Evolutionary conservation across 805 yeast genomes (phyloP).

Genomic region (Candida oleophila): DNA sequence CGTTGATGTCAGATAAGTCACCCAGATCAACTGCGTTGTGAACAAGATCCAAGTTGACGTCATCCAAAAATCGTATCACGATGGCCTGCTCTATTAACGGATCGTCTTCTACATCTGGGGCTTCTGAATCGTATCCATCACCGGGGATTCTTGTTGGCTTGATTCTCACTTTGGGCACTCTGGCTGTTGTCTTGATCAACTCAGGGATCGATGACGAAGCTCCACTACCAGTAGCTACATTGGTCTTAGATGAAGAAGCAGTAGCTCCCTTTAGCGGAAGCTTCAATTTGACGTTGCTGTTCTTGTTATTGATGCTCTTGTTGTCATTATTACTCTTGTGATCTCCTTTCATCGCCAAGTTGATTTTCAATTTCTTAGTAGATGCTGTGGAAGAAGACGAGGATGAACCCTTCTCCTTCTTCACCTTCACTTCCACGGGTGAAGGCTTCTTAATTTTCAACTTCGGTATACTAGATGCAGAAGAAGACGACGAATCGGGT

Average conservation of each 20-base stretch:
- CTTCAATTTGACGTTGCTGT: neutral
- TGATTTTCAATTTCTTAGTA: constrained; percentile 24
- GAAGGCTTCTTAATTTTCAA: constrained; percentile 2
- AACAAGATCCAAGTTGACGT: constrained; percentile 67
- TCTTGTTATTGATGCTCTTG: no score
- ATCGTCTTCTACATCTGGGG: constrained; percentile 93
- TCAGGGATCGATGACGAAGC: neutral
- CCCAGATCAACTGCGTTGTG: constrained; percentile 75
- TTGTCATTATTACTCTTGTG: neutral
- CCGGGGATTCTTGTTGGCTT: constrained; percentile 76
- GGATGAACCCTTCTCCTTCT: neutral
- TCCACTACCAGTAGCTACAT: neutral
- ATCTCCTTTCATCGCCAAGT: constrained; percentile 6
- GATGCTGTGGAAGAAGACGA: neutral
- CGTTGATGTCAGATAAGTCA: constrained; percentile 66
- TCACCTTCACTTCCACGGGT: neutral
- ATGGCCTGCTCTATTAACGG: constrained; percentile 89
- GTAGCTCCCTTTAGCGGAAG: constrained; percentile 9
- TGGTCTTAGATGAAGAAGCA: neutral
- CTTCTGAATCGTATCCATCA: constrained; percentile 96
- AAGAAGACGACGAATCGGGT: neutral
- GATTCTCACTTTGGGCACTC: constrained; percentile 48
- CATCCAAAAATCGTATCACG: constrained; percentile 70
- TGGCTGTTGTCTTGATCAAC: constrained; percentile 8
- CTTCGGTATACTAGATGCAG: neutral